These are phyloP conservation scores for Fusarium sulawesiense DNA, from an alignment of 2,329 filamentous ascomycete species.

Conservation along the genomic window DNA sequence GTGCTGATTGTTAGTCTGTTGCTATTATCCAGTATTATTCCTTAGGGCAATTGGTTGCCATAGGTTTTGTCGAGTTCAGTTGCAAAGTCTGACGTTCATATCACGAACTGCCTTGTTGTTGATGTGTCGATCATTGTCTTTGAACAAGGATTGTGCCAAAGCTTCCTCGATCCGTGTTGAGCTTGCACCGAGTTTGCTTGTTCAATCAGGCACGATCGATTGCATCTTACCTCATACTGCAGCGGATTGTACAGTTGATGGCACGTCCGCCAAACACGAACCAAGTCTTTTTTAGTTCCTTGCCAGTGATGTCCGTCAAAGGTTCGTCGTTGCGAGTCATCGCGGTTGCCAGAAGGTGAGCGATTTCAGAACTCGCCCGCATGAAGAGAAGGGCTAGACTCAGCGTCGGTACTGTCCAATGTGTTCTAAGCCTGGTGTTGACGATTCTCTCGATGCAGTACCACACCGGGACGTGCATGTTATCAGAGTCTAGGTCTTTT, in stretches of 20 bases:
- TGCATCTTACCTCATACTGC: slow-evolving; percentile 20
- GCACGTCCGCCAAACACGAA: neutral
- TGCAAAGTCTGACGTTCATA: slow-evolving; percentile 13
- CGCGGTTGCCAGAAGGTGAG: neutral
- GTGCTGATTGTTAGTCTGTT: neutral
- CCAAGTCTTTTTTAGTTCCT: slow-evolving; percentile 11
- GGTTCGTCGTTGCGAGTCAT: slow-evolving; percentile 20
- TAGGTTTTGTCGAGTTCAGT: neutral
- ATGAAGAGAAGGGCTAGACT: slow-evolving; percentile 3
- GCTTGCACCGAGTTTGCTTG: slow-evolving; percentile 5
- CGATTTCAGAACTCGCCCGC: neutral
- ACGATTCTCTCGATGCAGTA: slow-evolving; percentile 1
- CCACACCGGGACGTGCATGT: slow-evolving; percentile 2
- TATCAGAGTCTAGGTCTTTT: neutral
- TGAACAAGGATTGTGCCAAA: slow-evolving; percentile 15
- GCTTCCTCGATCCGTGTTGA: slow-evolving; percentile 9
- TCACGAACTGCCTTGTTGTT: slow-evolving; percentile 24
- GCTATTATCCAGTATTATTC: slow-evolving; percentile 5
- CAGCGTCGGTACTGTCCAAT: neutral
- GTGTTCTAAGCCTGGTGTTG: neutral
- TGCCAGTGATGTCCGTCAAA: slow-evolving; percentile 2
- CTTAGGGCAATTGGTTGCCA: slow-evolving; percentile 11
- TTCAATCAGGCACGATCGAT: slow-evolving; percentile 11
- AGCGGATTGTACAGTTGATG: slow-evolving; percentile 3
- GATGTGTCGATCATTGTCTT: slow-evolving; percentile 25